Conservation (phyloP, 257 asterid species). For the Solanum tarapatanum region DNA sequence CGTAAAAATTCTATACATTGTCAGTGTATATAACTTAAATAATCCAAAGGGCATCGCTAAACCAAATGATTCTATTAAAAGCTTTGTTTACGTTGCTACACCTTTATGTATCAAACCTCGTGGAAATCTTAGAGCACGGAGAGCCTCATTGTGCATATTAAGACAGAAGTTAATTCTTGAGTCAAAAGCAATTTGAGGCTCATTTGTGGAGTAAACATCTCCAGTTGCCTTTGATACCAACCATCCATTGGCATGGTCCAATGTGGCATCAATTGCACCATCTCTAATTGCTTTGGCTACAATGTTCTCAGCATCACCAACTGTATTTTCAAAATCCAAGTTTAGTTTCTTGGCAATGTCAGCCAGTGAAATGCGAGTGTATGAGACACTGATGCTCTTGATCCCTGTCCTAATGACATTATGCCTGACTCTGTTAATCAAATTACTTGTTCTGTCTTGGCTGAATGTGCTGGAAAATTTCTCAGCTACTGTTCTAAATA, state of each 20-base stretch:
- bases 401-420: constrained; percentile 63
- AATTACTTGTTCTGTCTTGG: constrained; percentile 49
- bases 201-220: constrained; percentile 69
- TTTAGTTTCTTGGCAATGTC: constrained; percentile 68
- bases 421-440: constrained; percentile 65
- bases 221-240: constrained; percentile 66
- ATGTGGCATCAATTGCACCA: constrained; percentile 65
- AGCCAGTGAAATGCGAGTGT: constrained; percentile 47
- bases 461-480: constrained; percentile 45
- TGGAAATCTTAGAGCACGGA: constrained; percentile 64
- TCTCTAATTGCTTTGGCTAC: constrained; percentile 72
- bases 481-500: constrained; percentile 51
- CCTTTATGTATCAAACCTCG: constrained; percentile 54
- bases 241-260: constrained; percentile 67
- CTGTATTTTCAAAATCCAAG: constrained; percentile 45
- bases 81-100: constrained; percentile 56
- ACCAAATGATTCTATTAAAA: not conserved
- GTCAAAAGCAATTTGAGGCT: constrained; percentile 64
- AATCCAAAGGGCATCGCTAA: not conserved
- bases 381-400: constrained; percentile 59
- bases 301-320: constrained; percentile 62
- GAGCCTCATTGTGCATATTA: constrained; percentile 70
- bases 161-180: constrained; percentile 68
- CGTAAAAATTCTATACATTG: not conserved
- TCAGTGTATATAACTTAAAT: not conserved